Evolutionary conservation across 176 grass and related monocot species (phyloP), one percentile per base, ranked within the genome.

Genomic region (Oryza glumipatula): DNA sequence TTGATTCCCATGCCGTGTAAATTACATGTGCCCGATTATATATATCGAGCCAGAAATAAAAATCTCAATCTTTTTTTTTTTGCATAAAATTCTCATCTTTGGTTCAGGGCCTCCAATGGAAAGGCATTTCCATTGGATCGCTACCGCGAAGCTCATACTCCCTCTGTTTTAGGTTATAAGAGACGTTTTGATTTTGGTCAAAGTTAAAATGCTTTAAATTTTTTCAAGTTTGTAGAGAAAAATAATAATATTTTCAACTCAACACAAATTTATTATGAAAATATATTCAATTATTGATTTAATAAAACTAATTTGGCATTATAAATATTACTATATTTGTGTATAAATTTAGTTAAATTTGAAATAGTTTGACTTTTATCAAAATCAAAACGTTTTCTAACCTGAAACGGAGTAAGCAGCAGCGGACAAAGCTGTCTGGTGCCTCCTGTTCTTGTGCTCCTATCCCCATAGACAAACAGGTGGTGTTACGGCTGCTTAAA

Each of bases 1-100:
- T 22, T 63, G 17, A 77, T 49, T 81, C 67, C 23, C 17, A 80
- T 41, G 79, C 77, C 51, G 21, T 91, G 92, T 94, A 94, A 94
- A 92, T 88, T 94, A 89, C 89, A 87, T 43, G 38, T 52, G 74
- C 48, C 38, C 21, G 56, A 76, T 73, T 81, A 63, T 66, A 80
- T 2, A 32, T 2, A 84, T 76, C 73, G 76, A n/a, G 44, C 64
- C 16, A 23, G 33, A 23, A 86, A 87, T 85, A 88, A 91, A 80
- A 74, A 72, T 22, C 47, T 56, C 11, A 11, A 36, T 36, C 35
- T 36, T 36, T 36, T 24, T 1, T 54, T 48, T 45, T 14, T 19
- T 56, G 1, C 66, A 49, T 9, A 11, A 63, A 8, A 24, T 9
- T 9, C 5, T 10, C 5, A 77, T 76, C 72, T 70, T 70, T 77